These are phyloP conservation scores for Podospora sp. DNA, from an alignment of 495 filamentous ascomycete genomes.

Conservation along the genomic window DNA sequence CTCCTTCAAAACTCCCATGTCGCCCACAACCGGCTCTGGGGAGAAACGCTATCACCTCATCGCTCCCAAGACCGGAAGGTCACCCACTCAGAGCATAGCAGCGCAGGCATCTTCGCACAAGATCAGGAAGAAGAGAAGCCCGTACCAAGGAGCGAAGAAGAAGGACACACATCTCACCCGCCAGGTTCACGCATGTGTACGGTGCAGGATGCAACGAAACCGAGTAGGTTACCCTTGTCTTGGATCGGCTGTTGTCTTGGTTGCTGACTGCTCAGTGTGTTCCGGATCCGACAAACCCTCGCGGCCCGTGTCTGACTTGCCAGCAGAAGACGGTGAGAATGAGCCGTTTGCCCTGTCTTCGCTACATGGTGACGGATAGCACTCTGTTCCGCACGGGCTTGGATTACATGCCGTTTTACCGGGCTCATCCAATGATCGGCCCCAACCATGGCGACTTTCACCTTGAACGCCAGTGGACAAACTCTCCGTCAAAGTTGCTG, in stretches of 20 bases:
- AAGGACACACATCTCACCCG: constrained; percentile 38
- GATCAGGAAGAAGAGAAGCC: constrained; percentile 36
- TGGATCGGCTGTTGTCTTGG: not conserved
- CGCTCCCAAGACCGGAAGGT: constrained; percentile 24
- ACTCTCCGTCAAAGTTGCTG: constrained; percentile 28
- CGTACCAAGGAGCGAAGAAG: constrained; percentile 33
- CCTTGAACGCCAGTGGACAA: constrained; percentile 35
- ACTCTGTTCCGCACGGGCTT: constrained; percentile 40
- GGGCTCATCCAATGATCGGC: constrained; percentile 39
- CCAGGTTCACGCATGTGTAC: constrained; percentile 39
- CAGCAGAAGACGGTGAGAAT: constrained; percentile 36
- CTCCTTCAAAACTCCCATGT: constrained; percentile 13
- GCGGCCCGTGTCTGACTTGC: constrained; percentile 40
- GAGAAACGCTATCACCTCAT: constrained; percentile 27
- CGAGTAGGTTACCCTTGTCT: constrained; percentile 26
- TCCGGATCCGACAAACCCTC: constrained; percentile 38
- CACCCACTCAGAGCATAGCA: constrained; percentile 15
- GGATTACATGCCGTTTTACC: constrained; percentile 38
- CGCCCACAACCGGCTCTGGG: constrained; percentile 18
- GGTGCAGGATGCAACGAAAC: constrained; percentile 43
- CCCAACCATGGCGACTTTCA: constrained; percentile 44
- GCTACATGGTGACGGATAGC: constrained; percentile 46
- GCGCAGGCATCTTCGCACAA: constrained; percentile 21
- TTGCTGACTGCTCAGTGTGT: constrained; percentile 33
- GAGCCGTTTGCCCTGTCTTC: constrained; percentile 42